A percentile compares a stretch with the other conserved stretches of the same genome.
These are phyloP conservation scores for Fusarium nygamai DNA, from an alignment of 2,329 filamentous ascomycete species.

Conservation along the genomic window DNA sequence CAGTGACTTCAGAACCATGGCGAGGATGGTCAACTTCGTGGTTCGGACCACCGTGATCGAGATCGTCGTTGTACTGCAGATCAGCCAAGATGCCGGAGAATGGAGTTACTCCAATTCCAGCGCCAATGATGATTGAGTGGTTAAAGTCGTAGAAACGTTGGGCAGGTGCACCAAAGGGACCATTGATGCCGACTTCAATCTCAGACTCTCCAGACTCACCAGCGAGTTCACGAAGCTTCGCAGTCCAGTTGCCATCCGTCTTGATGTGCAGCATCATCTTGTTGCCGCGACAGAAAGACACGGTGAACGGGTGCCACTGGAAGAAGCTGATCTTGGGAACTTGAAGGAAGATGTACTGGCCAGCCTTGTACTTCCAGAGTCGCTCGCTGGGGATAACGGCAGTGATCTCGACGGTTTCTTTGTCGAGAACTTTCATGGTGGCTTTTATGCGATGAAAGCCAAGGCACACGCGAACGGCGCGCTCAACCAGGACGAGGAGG, in stretches of 20 bases:
- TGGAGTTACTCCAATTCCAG: slow-evolving; percentile 67
- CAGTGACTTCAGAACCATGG: slow-evolving; percentile 13
- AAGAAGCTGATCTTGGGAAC: slow-evolving; percentile 62
- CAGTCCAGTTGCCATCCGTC: slow-evolving; percentile 67
- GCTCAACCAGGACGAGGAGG: slow-evolving; percentile 60
- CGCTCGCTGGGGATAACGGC: slow-evolving; percentile 58
- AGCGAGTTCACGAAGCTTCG: slow-evolving; percentile 55
- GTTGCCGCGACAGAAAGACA: slow-evolving; percentile 63
- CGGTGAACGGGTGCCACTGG: slow-evolving; percentile 69
- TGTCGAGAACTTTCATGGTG: slow-evolving; percentile 59
- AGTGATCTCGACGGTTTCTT: slow-evolving; percentile 62
- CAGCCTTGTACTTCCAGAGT: slow-evolving; percentile 64
- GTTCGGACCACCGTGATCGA: slow-evolving; percentile 45
- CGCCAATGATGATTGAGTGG: slow-evolving; percentile 65
- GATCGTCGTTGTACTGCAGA: slow-evolving; percentile 58
- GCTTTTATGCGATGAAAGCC: slow-evolving; percentile 62
- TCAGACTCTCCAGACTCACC: slow-evolving; percentile 47
- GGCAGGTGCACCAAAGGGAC: slow-evolving; percentile 66
- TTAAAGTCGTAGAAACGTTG: slow-evolving; percentile 68
- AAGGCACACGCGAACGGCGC: slow-evolving; percentile 54
- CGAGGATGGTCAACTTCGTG: neutral
- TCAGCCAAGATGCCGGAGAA: slow-evolving; percentile 67
- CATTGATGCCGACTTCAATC: slow-evolving; percentile 64
- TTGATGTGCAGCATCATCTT: slow-evolving; percentile 67
- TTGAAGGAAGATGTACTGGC: slow-evolving; percentile 67